phyloP scores from a whole-genome alignment of 495 filamentous ascomycete genomes.

The Cercophora scortea region DNA sequence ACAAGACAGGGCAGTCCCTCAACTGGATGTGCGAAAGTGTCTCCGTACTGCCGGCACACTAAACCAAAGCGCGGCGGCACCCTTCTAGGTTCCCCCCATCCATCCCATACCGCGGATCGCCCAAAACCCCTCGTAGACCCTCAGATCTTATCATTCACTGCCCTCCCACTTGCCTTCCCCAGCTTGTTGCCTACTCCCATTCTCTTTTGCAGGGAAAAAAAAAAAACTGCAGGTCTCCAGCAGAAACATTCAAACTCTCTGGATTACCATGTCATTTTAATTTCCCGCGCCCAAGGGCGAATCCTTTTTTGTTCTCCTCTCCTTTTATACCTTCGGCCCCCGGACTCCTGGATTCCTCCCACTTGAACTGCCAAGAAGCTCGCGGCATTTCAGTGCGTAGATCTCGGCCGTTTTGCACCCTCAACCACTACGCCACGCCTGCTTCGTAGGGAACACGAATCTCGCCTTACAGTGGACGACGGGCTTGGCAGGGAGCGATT shows the following conservation, averaged over 20 bases:
- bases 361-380: conserved; percentile 18
- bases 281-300: conserved; percentile 4
- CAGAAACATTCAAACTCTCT: background rate
- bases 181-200: conserved; percentile 2
- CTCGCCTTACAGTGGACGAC: conserved; percentile 15
- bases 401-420: conserved; percentile 20
- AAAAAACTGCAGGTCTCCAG: conserved; percentile 1
- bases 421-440: conserved; percentile 19
- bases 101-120: conserved; percentile 1
- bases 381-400: conserved; percentile 19
- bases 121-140: conserved; percentile 15
- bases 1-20: background rate
- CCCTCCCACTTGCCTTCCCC: conserved; percentile 5
- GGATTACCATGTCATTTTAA: conserved; percentile 10
- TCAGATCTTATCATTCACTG: conserved; percentile 6
- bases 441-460: conserved; percentile 14
- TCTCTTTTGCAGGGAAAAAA: conserved; percentile 5
- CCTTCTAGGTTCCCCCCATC: conserved; percentile 1
- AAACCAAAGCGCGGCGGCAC: background rate
- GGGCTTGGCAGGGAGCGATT: conserved; percentile 24
- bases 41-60: background rate
- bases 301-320: background rate
- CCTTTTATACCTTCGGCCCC: conserved; percentile 1
- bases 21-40: background rate
- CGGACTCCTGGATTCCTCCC: background rate